Evolutionary conservation across 345 rosid species (phyloP).

Genomic region (Fremontodendron californicum): DNA sequence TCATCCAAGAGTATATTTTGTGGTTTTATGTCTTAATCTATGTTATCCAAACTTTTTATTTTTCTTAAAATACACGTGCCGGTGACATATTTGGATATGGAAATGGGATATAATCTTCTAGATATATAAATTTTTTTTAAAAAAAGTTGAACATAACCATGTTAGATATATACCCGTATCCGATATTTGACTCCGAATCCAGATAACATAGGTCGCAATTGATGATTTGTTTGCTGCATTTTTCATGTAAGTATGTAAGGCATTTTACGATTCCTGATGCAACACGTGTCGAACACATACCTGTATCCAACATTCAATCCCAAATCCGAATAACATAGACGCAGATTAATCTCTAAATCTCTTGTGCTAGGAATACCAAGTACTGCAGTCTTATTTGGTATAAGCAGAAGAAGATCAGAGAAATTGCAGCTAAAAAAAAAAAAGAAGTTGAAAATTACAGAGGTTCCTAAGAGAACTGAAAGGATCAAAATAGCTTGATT

Average conservation of each 20-base stretch:
- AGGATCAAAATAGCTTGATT: conserved; percentile 2
- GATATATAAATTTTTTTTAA: too few species aligned
- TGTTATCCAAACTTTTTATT: too few species aligned
- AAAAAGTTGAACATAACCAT: too few species aligned
- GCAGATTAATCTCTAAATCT: conserved; percentile 19
- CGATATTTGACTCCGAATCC: too few species aligned
- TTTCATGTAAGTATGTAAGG: conserved; percentile 42
- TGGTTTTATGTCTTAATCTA: conserved; percentile 49
- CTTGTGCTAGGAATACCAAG: neutral
- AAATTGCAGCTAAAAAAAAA: conserved; percentile 1
- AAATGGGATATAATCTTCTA: too few species aligned
- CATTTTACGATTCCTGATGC: conserved; percentile 47
- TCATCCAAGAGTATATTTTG: conserved; percentile 43
- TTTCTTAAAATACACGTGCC: too few species aligned
- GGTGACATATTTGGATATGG: too few species aligned
- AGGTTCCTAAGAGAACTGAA: conserved; percentile 25
- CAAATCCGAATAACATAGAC: too few species aligned
- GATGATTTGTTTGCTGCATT: conserved; percentile 42
- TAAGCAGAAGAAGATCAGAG: conserved; percentile 14
- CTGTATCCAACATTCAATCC: too few species aligned
- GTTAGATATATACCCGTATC: too few species aligned
- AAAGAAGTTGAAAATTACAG: conserved; percentile 20
- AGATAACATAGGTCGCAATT: too few species aligned
- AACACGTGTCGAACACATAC: too few species aligned
- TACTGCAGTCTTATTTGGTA: conserved; percentile 11